phyloP scores from a whole-genome alignment of 768 basidiomycete genomes.

The Trametes cingulata region DNA sequence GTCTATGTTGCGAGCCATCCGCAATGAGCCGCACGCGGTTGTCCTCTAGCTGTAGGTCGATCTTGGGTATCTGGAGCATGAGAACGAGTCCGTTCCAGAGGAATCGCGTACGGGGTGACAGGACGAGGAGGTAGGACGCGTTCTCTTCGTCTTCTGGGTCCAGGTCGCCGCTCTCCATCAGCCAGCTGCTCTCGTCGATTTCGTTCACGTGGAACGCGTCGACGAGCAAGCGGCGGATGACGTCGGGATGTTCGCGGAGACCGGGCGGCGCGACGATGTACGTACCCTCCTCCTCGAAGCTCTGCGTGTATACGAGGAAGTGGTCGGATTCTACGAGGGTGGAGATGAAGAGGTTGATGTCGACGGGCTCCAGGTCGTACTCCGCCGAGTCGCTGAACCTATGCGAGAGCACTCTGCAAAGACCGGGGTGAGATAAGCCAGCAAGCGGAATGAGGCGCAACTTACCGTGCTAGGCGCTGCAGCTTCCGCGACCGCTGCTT shows the following conservation, averaged over 20 bases:
- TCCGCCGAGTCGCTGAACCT: constrained; percentile 94
- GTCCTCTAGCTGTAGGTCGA: constrained; percentile 75
- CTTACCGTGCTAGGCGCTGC: constrained; percentile 87
- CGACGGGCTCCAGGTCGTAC: constrained; percentile 74
- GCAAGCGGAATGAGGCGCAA: background rate
- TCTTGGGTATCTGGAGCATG: constrained; percentile 68
- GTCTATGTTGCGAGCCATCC: constrained; percentile 79
- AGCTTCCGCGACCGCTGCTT: constrained; percentile 90
- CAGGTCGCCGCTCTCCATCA: constrained; percentile 41
- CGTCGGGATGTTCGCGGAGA: constrained; percentile 73
- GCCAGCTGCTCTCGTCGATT: constrained; percentile 48
- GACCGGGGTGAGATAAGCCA: constrained; percentile 11
- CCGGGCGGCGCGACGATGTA: constrained; percentile 85
- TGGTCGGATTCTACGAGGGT: constrained; percentile 83
- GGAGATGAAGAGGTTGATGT: constrained; percentile 78
- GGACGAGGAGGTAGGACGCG: constrained; percentile 75
- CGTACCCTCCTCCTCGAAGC: constrained; percentile 85
- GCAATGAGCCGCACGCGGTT: constrained; percentile 90
- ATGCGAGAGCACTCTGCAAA: constrained; percentile 65
- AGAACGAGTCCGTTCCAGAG: constrained; percentile 91
- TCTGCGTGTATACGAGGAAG: constrained; percentile 89
- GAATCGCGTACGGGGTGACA: constrained; percentile 85
- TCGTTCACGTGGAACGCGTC: constrained; percentile 85
- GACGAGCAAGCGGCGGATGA: constrained; percentile 76
- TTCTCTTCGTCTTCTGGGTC: constrained; percentile 58